phyloP scores from a whole-genome alignment of 176 grass and related monocot genomes.

The Juncus inflexus region DNA sequence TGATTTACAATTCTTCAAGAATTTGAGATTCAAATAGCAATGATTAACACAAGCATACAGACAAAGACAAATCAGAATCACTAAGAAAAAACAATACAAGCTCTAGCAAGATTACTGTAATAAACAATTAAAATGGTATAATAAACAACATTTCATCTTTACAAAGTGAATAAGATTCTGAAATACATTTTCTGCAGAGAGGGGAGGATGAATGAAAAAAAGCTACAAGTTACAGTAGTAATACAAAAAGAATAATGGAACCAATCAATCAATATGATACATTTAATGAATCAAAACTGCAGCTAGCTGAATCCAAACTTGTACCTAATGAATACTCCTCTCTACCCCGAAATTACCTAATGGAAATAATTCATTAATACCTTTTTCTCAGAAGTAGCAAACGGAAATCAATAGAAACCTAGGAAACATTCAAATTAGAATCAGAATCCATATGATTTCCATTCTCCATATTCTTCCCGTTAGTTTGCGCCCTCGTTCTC shows the following conservation, averaged over 20 bases:
- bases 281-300: slow-evolving; percentile 27
- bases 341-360: slow-evolving; percentile 1
- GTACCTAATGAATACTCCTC: slow-evolving; percentile 3
- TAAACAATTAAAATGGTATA: too few relatives aligned
- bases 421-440: slow-evolving; percentile 24
- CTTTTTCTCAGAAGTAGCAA: too few relatives aligned
- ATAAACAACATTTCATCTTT: background rate
- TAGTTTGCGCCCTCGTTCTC: slow-evolving; percentile 80
- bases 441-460: slow-evolving; percentile 31
- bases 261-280: background rate
- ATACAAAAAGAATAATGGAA: background rate
- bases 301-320: slow-evolving; percentile 11
- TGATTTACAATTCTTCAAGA: too few relatives aligned
- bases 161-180: too few relatives aligned
- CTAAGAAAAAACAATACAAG: too few relatives aligned
- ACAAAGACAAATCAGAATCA: too few relatives aligned
- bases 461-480: slow-evolving; percentile 50
- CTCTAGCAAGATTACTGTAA: too few relatives aligned
- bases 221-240: background rate
- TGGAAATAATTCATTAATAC: background rate
- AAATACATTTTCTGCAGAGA: too few relatives aligned
- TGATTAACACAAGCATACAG: too few relatives aligned
- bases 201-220: background rate
- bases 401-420: background rate
- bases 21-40: too few relatives aligned